phyloP scores from a whole-genome alignment of 2,329 filamentous ascomycete species.

The Bipolaris zeicola region DNA sequence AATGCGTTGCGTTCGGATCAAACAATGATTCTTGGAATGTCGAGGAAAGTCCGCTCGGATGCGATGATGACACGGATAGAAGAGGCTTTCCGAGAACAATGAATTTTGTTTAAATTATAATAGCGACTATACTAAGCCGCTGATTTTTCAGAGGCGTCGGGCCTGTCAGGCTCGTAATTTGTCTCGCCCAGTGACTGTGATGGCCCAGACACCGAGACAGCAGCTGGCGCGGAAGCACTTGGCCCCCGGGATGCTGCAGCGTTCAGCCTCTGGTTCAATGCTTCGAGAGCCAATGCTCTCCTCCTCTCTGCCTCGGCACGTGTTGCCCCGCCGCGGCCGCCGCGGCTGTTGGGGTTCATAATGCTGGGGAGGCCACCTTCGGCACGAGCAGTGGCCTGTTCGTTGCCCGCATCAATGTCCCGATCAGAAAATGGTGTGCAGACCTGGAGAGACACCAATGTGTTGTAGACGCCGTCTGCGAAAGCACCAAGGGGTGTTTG shows the following conservation, averaged over 20 bases:
- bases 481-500: constrained; percentile 78
- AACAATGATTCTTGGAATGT: not conserved
- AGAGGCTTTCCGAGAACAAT: not conserved
- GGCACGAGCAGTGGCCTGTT: constrained; percentile 70
- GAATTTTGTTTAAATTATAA: not conserved
- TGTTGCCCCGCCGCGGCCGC: constrained; percentile 64
- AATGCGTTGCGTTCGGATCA: not conserved
- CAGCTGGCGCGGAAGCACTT: constrained; percentile 51
- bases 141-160: constrained; percentile 33
- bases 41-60: not conserved
- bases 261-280: constrained; percentile 87
- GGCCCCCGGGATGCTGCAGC: constrained; percentile 67
- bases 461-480: constrained; percentile 74
- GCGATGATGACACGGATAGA: not conserved
- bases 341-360: constrained; percentile 56
- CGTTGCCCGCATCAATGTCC: constrained; percentile 74
- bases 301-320: constrained; percentile 91
- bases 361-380: constrained; percentile 66
- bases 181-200: constrained; percentile 50
- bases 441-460: constrained; percentile 75
- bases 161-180: constrained; percentile 50
- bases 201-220: constrained; percentile 34
- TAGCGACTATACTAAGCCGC: constrained; percentile 22
- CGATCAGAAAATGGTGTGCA: constrained; percentile 85
- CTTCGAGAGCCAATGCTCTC: constrained; percentile 85